phyloP scores from a whole-genome alignment of 202 grass and related monocot genomes.

The Elaeis oleifera region DNA sequence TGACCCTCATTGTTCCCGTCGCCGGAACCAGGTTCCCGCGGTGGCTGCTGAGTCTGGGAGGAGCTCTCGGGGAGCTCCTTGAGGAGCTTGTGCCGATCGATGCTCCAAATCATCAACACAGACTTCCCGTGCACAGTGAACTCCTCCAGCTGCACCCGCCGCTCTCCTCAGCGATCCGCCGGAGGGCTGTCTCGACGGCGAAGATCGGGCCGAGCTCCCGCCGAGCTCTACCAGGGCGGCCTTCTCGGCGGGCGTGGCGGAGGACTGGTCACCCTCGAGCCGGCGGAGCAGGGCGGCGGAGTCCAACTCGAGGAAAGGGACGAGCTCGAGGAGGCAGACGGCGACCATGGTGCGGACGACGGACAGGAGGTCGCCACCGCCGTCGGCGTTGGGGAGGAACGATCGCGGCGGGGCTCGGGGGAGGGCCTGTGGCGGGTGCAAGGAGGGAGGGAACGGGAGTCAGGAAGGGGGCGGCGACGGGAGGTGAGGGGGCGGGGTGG shows the following conservation, averaged over 20 bases:
- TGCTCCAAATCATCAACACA: conserved; percentile 83
- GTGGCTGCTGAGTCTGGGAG: conserved; percentile 33
- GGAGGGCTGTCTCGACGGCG: conserved; percentile 60
- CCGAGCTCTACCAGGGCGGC: conserved; percentile 60
- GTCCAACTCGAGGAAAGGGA: conserved; percentile 80
- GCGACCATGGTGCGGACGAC: conserved; percentile 86
- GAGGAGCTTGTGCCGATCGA: conserved; percentile 87
- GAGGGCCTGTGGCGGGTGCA: conserved; percentile 32
- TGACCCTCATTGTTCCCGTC: conserved; percentile 16
- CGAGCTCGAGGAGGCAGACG: conserved; percentile 75
- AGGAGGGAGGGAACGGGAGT: conserved; percentile 39
- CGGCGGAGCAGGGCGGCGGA: conserved; percentile 64
- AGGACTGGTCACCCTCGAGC: conserved; percentile 60
- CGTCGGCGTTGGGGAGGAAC: conserved; percentile 14
- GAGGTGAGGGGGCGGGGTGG: conserved; percentile 35
- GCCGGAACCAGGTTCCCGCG: conserved; percentile 16
- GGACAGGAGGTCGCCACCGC: conserved; percentile 37
- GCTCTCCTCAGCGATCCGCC: conserved; percentile 66
- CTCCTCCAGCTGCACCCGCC: conserved; percentile 83
- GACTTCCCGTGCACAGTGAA: conserved; percentile 69
- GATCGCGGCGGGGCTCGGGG: not conserved
- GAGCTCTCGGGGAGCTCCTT: conserved; percentile 86
- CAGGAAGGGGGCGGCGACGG: conserved; percentile 17
- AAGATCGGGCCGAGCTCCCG: conserved; percentile 47
- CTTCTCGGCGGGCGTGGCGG: conserved; percentile 48